Percentiles rank a stretch among this genome's conserved stretches.
phyloP scores from a whole-genome alignment of 441 rosid genomes.

The Erodium trifolium region DNA sequence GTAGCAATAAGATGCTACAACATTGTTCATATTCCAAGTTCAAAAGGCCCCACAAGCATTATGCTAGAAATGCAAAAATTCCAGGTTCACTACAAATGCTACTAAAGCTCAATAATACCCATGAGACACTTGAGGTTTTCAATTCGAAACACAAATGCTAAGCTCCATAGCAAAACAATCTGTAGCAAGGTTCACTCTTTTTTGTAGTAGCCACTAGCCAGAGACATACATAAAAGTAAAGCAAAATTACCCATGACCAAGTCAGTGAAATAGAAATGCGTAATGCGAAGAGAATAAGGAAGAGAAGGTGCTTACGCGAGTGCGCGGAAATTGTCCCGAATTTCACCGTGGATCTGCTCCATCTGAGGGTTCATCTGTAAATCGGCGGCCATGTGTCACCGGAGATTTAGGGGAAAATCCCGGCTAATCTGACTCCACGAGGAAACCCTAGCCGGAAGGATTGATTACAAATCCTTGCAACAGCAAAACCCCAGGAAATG shows the following conservation, averaged over 20 bases:
- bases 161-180: background rate
- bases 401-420: too few species aligned
- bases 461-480: slow-evolving; percentile 3
- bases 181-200: too few species aligned
- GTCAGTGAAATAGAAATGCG: too few species aligned
- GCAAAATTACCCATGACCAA: background rate
- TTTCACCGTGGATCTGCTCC: slow-evolving; percentile 97
- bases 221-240: background rate
- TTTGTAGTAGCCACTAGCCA: too few species aligned
- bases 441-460: slow-evolving; percentile 14
- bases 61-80: too few species aligned
- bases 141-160: background rate
- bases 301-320: slow-evolving; percentile 49
- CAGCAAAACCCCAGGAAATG: background rate
- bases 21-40: too few species aligned
- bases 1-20: background rate
- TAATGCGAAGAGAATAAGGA: too few species aligned
- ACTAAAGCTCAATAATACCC: background rate
- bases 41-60: too few species aligned
- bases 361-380: slow-evolving; percentile 72
- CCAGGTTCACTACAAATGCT: too few species aligned
- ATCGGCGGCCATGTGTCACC: slow-evolving; percentile 36
- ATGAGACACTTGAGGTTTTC: background rate
- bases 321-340: slow-evolving; percentile 76
- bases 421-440: background rate